Percentiles rank a stretch among this genome's conserved stretches.
phyloP scores from a whole-genome alignment of 805 yeast genomes.

The Kazachstania martiniae region DNA sequence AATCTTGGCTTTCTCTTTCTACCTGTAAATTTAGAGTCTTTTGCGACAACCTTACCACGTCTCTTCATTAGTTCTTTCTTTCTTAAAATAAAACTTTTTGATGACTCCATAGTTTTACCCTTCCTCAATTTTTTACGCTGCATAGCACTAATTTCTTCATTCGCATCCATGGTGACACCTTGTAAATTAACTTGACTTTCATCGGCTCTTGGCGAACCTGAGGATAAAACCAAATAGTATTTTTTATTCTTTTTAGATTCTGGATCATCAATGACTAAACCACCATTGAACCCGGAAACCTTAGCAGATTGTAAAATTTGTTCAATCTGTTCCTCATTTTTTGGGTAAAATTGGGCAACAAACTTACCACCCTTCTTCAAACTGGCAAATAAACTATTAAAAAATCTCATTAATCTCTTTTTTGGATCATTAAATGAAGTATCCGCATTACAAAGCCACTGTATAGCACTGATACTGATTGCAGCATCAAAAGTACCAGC shows the following conservation, averaged over 20 bases:
- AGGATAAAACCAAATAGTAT: constrained; percentile 74
- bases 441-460: constrained; percentile 97
- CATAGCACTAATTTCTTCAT: constrained; percentile 22
- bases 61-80: constrained; percentile 90
- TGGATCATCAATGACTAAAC: constrained; percentile 86
- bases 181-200: constrained; percentile 64
- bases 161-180: constrained; percentile 73
- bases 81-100: constrained; percentile 71
- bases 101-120: constrained; percentile 39
- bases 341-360: constrained; percentile 94
- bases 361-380: constrained; percentile 92
- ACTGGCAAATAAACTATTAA: constrained; percentile 78
- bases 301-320: constrained; percentile 76
- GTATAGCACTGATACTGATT: constrained; percentile 87
- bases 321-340: constrained; percentile 75
- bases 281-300: constrained; percentile 93
- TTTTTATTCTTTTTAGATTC: constrained; percentile 87
- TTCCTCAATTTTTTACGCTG: constrained; percentile 18
- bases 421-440: constrained; percentile 73
- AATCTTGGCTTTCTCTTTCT: constrained; percentile 65
- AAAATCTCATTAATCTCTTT: constrained; percentile 66
- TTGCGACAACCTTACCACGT: constrained; percentile 82
- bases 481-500: constrained; percentile 97
- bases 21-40: constrained; percentile 86
- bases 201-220: constrained; percentile 58